Percentiles rank a stretch among this genome's conserved stretches.
phyloP scores from a whole-genome alignment of 1,139 yeast genomes.

The Kodamaea anthophila region DNA sequence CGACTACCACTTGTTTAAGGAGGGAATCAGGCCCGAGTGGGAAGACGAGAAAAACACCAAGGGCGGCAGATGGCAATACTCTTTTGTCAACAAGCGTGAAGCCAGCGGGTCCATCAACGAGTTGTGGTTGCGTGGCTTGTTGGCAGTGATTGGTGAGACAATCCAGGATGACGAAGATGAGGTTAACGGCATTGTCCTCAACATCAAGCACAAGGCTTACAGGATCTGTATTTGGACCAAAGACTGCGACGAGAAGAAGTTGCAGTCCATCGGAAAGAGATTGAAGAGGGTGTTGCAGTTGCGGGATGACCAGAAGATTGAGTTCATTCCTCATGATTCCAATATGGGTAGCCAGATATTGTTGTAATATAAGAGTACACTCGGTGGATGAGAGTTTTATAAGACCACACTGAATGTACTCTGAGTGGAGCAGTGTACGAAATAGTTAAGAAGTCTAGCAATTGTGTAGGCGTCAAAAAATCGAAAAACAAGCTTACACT shows the following conservation, averaged over 20 bases:
- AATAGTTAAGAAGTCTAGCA: no score
- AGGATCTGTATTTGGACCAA: conserved; percentile 94
- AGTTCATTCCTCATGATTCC: conserved; percentile 64
- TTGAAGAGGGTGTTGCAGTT: conserved; percentile 77
- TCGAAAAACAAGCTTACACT: no score
- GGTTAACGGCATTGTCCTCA: conserved; percentile 92
- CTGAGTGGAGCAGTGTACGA: no score
- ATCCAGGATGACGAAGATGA: conserved; percentile 84
- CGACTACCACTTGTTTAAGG: conserved; percentile 93
- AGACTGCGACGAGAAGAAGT: conserved; percentile 61
- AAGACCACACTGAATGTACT: no score
- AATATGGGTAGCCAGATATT: conserved; percentile 40
- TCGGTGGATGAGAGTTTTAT: no score
- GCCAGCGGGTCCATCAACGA: conserved; percentile 66
- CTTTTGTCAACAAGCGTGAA: conserved; percentile 66
- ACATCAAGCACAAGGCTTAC: conserved; percentile 76
- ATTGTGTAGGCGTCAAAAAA: no score
- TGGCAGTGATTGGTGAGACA: conserved; percentile 94
- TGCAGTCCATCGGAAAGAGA: conserved; percentile 70
- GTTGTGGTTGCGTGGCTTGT: conserved; percentile 86
- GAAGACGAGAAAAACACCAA: conserved; percentile 82
- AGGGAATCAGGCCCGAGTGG: conserved; percentile 97
- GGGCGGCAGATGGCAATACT: conserved; percentile 88
- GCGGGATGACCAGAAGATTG: conserved; percentile 63
- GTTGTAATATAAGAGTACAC: no score